phyloP scores from a whole-genome alignment of 1,284 basidiomycete species.

The Stygiomarasmius scandens region DNA sequence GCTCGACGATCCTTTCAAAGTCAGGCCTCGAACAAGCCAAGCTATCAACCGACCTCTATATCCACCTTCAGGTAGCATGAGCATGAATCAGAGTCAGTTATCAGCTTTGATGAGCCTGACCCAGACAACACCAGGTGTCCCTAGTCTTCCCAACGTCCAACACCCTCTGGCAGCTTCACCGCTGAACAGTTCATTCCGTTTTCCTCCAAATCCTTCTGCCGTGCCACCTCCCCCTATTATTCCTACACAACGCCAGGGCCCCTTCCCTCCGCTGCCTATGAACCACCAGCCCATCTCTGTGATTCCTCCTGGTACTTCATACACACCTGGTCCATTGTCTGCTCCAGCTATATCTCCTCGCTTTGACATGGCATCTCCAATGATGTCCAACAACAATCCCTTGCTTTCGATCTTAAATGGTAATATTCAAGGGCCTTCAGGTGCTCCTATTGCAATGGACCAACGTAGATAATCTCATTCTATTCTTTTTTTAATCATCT shows the following conservation, averaged over 20 bases:
- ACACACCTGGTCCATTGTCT: constrained; percentile 4
- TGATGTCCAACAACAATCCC: constrained; percentile 19
- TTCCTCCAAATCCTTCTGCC: constrained; percentile 18
- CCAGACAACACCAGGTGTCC: background rate
- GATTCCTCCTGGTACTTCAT: constrained; percentile 2
- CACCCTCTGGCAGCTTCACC: constrained; percentile 18
- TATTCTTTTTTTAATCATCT: background rate
- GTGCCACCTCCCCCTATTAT: constrained; percentile 13
- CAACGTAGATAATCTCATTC: constrained; percentile 10
- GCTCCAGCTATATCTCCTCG: constrained; percentile 5
- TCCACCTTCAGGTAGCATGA: constrained; percentile 37
- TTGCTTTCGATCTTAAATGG: constrained; percentile 35
- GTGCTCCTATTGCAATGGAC: constrained; percentile 15
- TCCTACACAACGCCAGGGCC: constrained; percentile 18
- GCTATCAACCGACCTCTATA: constrained; percentile 43
- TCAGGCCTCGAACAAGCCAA: constrained; percentile 64
- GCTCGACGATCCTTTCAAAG: constrained; percentile 49
- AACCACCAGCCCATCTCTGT: constrained; percentile 1
- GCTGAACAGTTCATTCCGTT: constrained; percentile 16
- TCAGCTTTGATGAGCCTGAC: constrained; percentile 42
- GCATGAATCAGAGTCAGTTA: constrained; percentile 57
- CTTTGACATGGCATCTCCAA: background rate
- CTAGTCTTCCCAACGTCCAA: constrained; percentile 11
- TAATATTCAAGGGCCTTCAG: constrained; percentile 9
- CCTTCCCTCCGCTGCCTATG: background rate